Evolutionary conservation across 139 green algal species (phyloP).

Genomic region (Nannochloris sp.): DNA sequence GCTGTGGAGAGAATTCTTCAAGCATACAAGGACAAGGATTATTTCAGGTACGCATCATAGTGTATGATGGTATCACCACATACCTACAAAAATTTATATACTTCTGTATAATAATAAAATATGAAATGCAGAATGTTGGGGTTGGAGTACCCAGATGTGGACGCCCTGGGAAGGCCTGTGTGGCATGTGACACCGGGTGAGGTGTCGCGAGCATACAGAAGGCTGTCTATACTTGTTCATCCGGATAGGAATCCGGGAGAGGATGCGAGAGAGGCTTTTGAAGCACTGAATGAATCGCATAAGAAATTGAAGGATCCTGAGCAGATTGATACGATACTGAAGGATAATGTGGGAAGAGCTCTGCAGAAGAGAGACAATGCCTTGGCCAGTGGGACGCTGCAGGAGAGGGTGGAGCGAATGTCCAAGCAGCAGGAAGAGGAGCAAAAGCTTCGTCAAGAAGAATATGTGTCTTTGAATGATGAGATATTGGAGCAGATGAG

Average conservation of each 20-base stretch:
- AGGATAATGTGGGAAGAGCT: conserved; percentile 23
- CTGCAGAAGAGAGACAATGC: conserved; percentile 26
- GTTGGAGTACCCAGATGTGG: conserved; percentile 45
- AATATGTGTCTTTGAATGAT: conserved; percentile 11
- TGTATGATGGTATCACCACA: neutral
- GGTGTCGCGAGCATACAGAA: conserved; percentile 56
- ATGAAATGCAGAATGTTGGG: conserved; percentile 33
- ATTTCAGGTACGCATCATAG: conserved; percentile 34
- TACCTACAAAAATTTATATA: too few relatives aligned
- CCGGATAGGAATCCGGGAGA: conserved; percentile 65
- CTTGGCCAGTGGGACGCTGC: conserved; percentile 37
- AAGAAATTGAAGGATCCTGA: conserved; percentile 44
- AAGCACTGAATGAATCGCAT: conserved; percentile 60
- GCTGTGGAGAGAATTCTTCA: conserved; percentile 52
- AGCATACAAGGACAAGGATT: conserved; percentile 55
- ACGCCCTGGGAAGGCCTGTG: conserved; percentile 47
- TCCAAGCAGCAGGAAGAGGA: conserved; percentile 32
- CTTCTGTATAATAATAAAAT: too few relatives aligned
- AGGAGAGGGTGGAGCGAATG: conserved; percentile 42
- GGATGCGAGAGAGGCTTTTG: conserved; percentile 47
- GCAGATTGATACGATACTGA: conserved; percentile 42
- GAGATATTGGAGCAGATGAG: neutral
- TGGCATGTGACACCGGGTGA: conserved; percentile 46
- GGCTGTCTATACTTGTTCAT: conserved; percentile 65
- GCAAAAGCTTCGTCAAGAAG: conserved; percentile 33